Evolutionary conservation across 2,329 filamentous ascomycete genomes (phyloP), one percentile per base, ranked within the genome.

Genomic region (Pseudocercospora fijiensis): DNA sequence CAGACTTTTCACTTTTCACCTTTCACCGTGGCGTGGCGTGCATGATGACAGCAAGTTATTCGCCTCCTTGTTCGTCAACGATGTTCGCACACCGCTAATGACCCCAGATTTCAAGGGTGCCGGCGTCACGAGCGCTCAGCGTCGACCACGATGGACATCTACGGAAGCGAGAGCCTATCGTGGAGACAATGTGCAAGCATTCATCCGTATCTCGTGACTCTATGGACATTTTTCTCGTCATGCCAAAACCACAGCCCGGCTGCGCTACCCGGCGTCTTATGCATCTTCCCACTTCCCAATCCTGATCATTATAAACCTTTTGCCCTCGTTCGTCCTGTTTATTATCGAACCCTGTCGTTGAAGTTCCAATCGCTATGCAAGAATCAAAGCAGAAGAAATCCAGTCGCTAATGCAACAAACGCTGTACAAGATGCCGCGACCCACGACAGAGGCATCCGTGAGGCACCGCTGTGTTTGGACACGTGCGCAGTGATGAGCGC

Each of bases 401-500:
- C 58, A 16, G 62, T 55, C 51, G 63, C 59, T 61, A 60, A 67
- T 63, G 63, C 63, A 60, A 60, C 20, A 67, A 65, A 60, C 33
- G 57, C 60, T 65, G 65, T 62, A 58, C 52, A 64, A 51, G 51
- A 60, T 47, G 57, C 58, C 30, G 56, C 55, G 58, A 57, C 20
- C 65, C 59, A 62, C 27, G 53, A 49, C 10, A 13, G 8, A 27
- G 33, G 28, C 41, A 43, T 57, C 49, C 27, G 55, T 47, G 20
- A 52, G 41, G 59, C 59, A 41, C 58, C 43, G 30, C 52, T 56
- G 20, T 52, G 26, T 22, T 64, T 27, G 28, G 62, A 60, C 49
- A 65, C 58, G 13, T 63, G 61, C 22, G 56, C 62, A 10, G 67
- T 69, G n/a, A 66, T 63, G 53, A 69, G 65, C 11, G 45, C 58